A percentile compares a stretch with the other conserved stretches of the same genome.
phyloP scores from a whole-genome alignment of 202 grass and related monocot species.

The Musa balbisiana region DNA sequence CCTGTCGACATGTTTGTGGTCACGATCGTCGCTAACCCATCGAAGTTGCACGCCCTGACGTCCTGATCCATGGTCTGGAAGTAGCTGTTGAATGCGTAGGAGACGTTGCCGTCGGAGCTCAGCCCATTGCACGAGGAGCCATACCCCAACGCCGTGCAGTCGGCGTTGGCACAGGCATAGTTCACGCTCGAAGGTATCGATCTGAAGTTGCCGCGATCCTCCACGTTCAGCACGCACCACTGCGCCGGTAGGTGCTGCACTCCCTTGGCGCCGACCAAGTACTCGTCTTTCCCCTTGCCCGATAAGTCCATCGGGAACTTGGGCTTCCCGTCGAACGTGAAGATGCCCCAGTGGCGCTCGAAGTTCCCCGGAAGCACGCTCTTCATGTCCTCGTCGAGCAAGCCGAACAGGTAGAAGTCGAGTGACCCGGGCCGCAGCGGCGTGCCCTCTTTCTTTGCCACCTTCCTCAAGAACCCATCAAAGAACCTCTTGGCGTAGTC shows the following conservation, averaged over 20 bases:
- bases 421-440: slow-evolving; percentile 59
- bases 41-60: slow-evolving; percentile 64
- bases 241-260: slow-evolving; percentile 58
- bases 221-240: slow-evolving; percentile 72
- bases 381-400: slow-evolving; percentile 83
- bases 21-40: slow-evolving; percentile 61
- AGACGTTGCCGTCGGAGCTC: slow-evolving; percentile 59
- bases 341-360: slow-evolving; percentile 80
- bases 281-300: slow-evolving; percentile 37
- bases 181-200: slow-evolving; percentile 43
- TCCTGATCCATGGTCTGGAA: slow-evolving; percentile 90
- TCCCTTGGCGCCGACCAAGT: slow-evolving; percentile 40
- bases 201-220: slow-evolving; percentile 49
- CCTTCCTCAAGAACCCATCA: slow-evolving; percentile 69
- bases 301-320: slow-evolving; percentile 75
- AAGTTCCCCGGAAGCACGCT: slow-evolving; percentile 74
- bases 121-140: slow-evolving; percentile 66
- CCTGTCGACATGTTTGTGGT: slow-evolving; percentile 42
- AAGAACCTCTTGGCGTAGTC: slow-evolving; percentile 63
- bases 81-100: slow-evolving; percentile 90
- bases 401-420: slow-evolving; percentile 67
- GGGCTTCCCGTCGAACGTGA: slow-evolving; percentile 74
- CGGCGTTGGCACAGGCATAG: slow-evolving; percentile 63
- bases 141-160: slow-evolving; percentile 72
- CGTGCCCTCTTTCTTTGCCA: slow-evolving; percentile 50